phyloP scores from a whole-genome alignment of 169 alveolate species.

The Eimeria necatrix region DNA sequence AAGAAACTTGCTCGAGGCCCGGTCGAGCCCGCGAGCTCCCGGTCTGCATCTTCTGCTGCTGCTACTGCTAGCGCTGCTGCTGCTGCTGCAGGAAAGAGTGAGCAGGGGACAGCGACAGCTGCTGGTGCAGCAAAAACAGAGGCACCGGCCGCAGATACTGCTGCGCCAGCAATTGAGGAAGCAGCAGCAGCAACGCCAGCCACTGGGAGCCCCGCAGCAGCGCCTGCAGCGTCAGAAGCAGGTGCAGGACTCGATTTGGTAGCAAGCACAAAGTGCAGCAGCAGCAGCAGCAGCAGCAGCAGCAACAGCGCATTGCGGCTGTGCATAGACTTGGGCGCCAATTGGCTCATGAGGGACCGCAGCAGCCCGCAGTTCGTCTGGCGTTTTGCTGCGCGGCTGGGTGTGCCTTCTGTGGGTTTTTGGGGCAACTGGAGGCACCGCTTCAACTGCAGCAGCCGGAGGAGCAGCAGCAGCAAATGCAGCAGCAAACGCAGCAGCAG shows the following conservation, averaged over 20 bases:
- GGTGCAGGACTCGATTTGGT: neutral
- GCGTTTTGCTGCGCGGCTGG: slow-evolving; percentile 64
- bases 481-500: slow-evolving; percentile 23
- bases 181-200: slow-evolving; percentile 20
- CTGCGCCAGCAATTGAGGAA: neutral
- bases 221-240: neutral
- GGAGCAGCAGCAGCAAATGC: neutral
- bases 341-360: slow-evolving; percentile 74
- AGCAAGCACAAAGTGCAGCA: too few species aligned
- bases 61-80: slow-evolving; percentile 10
- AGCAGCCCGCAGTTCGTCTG: slow-evolving; percentile 75
- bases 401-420: slow-evolving; percentile 37
- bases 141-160: neutral
- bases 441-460: slow-evolving; percentile 24
- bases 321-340: slow-evolving; percentile 75
- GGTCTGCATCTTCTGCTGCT: neutral
- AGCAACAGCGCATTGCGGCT: neutral
- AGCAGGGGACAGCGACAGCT: neutral
- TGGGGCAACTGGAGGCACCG: slow-evolving; percentile 71
- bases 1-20: neutral
- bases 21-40: neutral
- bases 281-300: neutral
- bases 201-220: neutral
- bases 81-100: neutral
- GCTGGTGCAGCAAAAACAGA: neutral